Evolutionary conservation across 306 rosid genomes (phyloP).

Genomic region (Hylodesmum podocarpum): DNA sequence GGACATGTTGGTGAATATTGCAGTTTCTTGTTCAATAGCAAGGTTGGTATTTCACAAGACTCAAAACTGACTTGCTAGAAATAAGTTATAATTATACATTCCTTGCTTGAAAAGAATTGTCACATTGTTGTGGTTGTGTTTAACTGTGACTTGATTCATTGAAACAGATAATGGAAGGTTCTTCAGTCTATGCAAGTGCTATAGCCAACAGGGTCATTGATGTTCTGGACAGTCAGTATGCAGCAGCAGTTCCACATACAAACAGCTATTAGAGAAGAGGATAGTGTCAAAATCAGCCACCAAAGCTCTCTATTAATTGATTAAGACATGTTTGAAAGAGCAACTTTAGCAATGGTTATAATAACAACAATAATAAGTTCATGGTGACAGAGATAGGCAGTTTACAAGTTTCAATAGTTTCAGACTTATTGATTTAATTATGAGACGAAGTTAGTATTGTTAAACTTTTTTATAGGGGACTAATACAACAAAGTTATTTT

Average conservation of each 20-base stretch:
- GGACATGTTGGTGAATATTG: slow-evolving; percentile 92
- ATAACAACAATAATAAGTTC: slow-evolving; percentile 12
- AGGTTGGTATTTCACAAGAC: slow-evolving; percentile 47
- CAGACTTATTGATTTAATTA: slow-evolving; percentile 5
- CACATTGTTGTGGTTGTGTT: not conserved
- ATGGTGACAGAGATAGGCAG: not conserved
- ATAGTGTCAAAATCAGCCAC: slow-evolving; percentile 12
- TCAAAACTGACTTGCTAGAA: not conserved
- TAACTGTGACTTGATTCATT: slow-evolving; percentile 15
- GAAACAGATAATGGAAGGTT: slow-evolving; percentile 64
- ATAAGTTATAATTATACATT: not conserved
- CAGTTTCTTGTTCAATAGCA: slow-evolving; percentile 94
- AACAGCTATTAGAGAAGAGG: slow-evolving; percentile 27
- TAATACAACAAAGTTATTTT: not conserved
- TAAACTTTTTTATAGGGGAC: not conserved
- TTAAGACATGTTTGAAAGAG: not conserved
- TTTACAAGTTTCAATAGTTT: slow-evolving; percentile 22
- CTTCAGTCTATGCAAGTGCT: slow-evolving; percentile 72
- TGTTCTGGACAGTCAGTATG: slow-evolving; percentile 58
- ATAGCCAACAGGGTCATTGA: slow-evolving; percentile 72
- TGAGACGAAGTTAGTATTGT: not conserved
- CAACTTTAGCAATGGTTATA: not conserved
- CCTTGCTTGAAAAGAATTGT: not conserved
- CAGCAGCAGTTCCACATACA: slow-evolving; percentile 42
- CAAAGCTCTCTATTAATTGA: not conserved